These are phyloP conservation scores for Fulvia fulva DNA, from an alignment of 2,329 filamentous ascomycete genomes.

Conservation along the genomic window DNA sequence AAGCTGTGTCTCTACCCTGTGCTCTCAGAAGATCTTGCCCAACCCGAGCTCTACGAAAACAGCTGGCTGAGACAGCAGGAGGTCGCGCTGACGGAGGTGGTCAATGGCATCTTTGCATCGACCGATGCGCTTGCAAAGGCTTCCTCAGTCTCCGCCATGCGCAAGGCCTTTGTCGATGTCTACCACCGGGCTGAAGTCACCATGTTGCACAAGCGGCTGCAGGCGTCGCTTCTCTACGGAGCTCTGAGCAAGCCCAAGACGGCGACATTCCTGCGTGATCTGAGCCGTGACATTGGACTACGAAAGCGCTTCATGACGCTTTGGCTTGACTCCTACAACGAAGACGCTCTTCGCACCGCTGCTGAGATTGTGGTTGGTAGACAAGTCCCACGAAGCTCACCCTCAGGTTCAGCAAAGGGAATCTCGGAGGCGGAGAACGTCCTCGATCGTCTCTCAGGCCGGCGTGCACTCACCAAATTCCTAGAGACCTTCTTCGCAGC, in stretches of 20 bases:
- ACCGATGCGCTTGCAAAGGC: neutral
- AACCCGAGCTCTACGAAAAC: slow-evolving; percentile 59
- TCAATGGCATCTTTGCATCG: slow-evolving; percentile 53
- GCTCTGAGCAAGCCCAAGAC: slow-evolving; percentile 55
- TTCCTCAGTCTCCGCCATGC: neutral
- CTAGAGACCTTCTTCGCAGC: slow-evolving; percentile 55
- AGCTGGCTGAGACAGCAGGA: slow-evolving; percentile 62
- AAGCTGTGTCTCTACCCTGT: slow-evolving; percentile 45
- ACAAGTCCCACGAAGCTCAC: slow-evolving; percentile 21
- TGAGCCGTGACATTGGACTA: slow-evolving; percentile 56
- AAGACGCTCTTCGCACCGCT: slow-evolving; percentile 48
- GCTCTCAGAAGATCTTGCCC: slow-evolving; percentile 51
- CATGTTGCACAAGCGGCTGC: slow-evolving; percentile 53
- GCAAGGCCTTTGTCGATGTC: slow-evolving; percentile 44
- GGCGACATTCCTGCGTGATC: slow-evolving; percentile 41
- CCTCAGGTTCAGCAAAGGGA: neutral
- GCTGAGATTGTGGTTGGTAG: slow-evolving; percentile 59
- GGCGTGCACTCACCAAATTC: slow-evolving; percentile 38
- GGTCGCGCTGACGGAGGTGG: slow-evolving; percentile 55
- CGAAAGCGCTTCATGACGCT: slow-evolving; percentile 55
- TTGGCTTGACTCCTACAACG: slow-evolving; percentile 57
- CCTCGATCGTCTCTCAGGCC: slow-evolving; percentile 22
- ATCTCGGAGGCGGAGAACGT: slow-evolving; percentile 11
- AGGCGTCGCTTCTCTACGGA: slow-evolving; percentile 57
- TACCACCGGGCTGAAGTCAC: slow-evolving; percentile 53